Base-by-base conservation (phyloP, 2,329 filamentous ascomycete species). In the Nothophoma quercina region DNA sequence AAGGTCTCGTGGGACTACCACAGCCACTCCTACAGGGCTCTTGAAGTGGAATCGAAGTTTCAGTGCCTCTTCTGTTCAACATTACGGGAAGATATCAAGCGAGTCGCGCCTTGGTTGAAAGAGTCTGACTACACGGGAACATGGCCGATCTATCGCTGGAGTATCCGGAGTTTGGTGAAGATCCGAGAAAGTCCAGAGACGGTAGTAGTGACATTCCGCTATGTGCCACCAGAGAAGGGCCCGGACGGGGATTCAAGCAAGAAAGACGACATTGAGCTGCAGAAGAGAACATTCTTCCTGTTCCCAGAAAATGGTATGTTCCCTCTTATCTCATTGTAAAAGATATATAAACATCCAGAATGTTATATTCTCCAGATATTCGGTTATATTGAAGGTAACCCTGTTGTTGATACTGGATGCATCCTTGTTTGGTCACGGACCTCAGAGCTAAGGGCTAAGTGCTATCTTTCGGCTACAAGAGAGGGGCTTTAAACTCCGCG, bases 101-200 rank as follows among this genome's bases (percentile, higher is more conserved):
- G 25, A 5, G 18, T 58, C 19, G 55, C 52, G 25, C 55, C 51
- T 13, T 34, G 41, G 23, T 39, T 61, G 30, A 34, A 45, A 33
- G 29, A 56, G 32, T 39, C 32, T 8, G 41, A 38, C 15, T 36
- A 52, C 32, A 47, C 33, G 13, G 43, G 16, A 1, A 28, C 34
- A 16, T 55, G 52, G 49, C 58, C 63, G 1, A 30, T 62, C 7
- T 60, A 60, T 47, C 54, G 59, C 38, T 67, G 64, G 64, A 64
- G 42, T 22, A 52, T 64, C 26, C 50, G 62, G 3, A 60, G 51
- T 28, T 43, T 59, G 7, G 55, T 48, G 1, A 59, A 33, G 34
- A 60, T 57, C 33, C 45, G 55, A 15, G 61, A 67, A 29, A 57
- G 44, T 18, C 26, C 49, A 3, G 49, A 62, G 22, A 60, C 56